Base-by-base conservation (phyloP, 208 protist species). In the Wallacemonas collosoma region DNA sequence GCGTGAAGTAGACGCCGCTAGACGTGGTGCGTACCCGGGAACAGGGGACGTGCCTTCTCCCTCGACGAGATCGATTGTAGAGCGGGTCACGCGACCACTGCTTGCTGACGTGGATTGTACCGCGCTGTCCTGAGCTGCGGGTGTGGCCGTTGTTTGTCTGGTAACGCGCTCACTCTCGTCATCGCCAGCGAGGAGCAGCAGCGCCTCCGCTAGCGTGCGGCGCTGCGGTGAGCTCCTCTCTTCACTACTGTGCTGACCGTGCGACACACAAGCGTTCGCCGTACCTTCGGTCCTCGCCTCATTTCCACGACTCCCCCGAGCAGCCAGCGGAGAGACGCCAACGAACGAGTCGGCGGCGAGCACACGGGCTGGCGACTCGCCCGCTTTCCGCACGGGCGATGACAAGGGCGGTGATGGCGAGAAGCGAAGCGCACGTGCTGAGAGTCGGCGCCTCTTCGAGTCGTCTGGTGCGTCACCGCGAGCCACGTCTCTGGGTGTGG, bases 341-440 rank as follows among this genome's bases (percentile, higher is more conserved):
- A 65, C 60, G 4, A 65, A 65, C 15, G 60, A 65, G n/a, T 65
- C 60, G 9, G 40, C 41, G 3, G 43, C 60, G 14, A 65, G 40
- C 43, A 65, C 60, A 48, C 60, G 60, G 3, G 60, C 7, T 5
- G 57, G 38, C 4, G 53, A 36, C 8, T 50, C 45, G 45, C 26
- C 26, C 26, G 26, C 26, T 26, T 26, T 26, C 26, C 26, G 26
- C 26, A 26, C 26, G 26, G 26, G 26, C 26, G 26, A 26, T 26
- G 26, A 26, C 26, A 26, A 26, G 26, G 26, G 26, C 26, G 26
- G 26, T 26, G 26, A 7, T 38, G 17, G 57, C 17, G 57, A 63
- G 39, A 63, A 63, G 57, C 39, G 57, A 17, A 63, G 39, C 11
- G 57, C 57, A 63, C 57, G 57, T n/a, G 57, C 57, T 0, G 57